These are phyloP conservation scores for Balamuthia mandrillaris DNA, from an alignment of 208 protist genomes.

Conservation along the genomic window DNA sequence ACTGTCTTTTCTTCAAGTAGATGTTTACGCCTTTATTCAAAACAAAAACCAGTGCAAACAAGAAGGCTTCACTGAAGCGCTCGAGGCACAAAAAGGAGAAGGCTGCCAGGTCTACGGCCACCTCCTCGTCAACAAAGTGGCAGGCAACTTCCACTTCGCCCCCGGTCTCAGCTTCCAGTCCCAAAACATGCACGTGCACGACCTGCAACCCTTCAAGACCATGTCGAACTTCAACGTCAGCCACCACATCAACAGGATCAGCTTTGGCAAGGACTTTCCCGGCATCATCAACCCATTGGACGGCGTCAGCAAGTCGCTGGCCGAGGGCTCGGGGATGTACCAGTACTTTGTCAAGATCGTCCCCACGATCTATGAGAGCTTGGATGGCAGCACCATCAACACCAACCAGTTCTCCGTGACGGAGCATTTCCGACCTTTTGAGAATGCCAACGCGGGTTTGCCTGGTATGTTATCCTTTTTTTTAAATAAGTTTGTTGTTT, in stretches of 20 bases:
- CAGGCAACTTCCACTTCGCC: slow-evolving; percentile 77
- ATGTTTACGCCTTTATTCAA: not conserved
- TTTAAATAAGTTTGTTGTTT: not conserved
- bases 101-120: slow-evolving; percentile 69
- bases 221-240: slow-evolving; percentile 61
- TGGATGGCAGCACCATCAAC: slow-evolving; percentile 45
- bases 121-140: slow-evolving; percentile 69
- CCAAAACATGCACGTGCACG: slow-evolving; percentile 70
- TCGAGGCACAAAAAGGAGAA: slow-evolving; percentile 59
- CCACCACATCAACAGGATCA: slow-evolving; percentile 68
- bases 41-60: not conserved
- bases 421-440: slow-evolving; percentile 54
- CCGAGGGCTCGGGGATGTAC: slow-evolving; percentile 55
- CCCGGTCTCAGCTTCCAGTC: slow-evolving; percentile 67
- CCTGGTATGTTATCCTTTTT: too few species aligned
- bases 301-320: slow-evolving; percentile 22
- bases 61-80: slow-evolving; percentile 51
- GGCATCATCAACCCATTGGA: slow-evolving; percentile 74
- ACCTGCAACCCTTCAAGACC: slow-evolving; percentile 63
- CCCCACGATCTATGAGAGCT: slow-evolving; percentile 67
- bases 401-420: slow-evolving; percentile 80
- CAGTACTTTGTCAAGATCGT: slow-evolving; percentile 80
- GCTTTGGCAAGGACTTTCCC: slow-evolving; percentile 74
- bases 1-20: not conserved
- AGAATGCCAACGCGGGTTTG: slow-evolving; percentile 46